phyloP scores from a whole-genome alignment of 192 early-diverging fungal genomes.

The Backusella mclennaniae region DNA sequence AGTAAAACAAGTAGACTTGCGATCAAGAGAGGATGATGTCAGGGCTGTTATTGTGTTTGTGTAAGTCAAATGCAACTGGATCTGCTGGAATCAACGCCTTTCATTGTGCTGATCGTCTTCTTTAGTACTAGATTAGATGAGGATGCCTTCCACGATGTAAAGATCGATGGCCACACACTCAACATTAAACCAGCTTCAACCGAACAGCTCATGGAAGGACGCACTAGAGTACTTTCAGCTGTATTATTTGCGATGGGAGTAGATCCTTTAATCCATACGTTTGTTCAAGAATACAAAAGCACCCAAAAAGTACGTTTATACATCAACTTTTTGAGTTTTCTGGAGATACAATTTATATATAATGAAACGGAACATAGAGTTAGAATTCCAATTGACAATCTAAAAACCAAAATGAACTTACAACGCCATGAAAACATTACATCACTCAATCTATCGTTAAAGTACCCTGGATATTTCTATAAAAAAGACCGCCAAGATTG shows the following conservation, averaged over 20 bases:
- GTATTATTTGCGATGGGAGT: background rate
- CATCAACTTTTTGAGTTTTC: background rate
- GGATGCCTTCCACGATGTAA: background rate
- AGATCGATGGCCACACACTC: background rate
- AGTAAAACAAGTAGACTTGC: background rate
- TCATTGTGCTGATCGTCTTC: background rate
- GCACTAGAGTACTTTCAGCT: background rate
- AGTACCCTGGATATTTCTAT: background rate
- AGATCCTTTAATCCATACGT: background rate
- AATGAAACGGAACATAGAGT: background rate
- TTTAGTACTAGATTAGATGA: background rate
- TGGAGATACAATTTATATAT: background rate
- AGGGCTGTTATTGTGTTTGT: background rate
- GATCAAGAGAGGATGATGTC: background rate
- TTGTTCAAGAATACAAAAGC: background rate
- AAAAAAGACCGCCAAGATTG: background rate
- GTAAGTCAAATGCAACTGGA: background rate
- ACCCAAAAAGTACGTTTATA: background rate
- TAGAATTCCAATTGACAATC: background rate
- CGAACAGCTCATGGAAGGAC: background rate
- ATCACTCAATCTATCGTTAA: background rate
- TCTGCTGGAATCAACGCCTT: background rate
- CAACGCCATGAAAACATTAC: background rate
- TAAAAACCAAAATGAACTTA: background rate
- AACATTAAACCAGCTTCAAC: background rate